Evolutionary conservation across 768 basidiomycete species (phyloP).

Genomic region (Serendipita vermifera): DNA sequence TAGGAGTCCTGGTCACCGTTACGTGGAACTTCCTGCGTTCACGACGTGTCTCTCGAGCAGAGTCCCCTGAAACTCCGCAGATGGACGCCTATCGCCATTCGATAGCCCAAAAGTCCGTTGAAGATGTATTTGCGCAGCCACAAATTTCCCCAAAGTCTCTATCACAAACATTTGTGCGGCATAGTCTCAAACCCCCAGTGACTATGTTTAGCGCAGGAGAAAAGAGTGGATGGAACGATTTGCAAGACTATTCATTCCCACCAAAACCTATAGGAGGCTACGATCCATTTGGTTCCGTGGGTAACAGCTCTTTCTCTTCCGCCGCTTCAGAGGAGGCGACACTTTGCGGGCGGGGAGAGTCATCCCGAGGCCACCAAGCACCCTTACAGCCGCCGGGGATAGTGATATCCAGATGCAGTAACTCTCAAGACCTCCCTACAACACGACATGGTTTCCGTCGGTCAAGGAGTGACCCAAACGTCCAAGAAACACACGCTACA

Average conservation of each 20-base stretch:
- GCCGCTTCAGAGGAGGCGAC: not conserved
- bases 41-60: not conserved
- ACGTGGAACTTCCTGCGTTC: not conserved
- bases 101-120: not conserved
- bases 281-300: not conserved
- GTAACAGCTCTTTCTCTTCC: not conserved
- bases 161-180: not conserved
- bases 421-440: too few relatives aligned
- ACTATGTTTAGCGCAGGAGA: not conserved
- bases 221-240: not conserved
- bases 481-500: too few relatives aligned
- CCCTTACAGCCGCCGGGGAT: too few relatives aligned
- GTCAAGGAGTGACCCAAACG: too few relatives aligned
- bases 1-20: not conserved
- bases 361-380: too few relatives aligned
- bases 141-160: not conserved
- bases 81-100: not conserved
- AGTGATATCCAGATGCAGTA: too few relatives aligned
- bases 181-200: constrained; percentile 1
- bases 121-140: not conserved
- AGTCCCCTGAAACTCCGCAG: not conserved
- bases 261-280: not conserved
- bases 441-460: too few relatives aligned
- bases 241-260: not conserved
- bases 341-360: too few relatives aligned